A percentile compares a stretch with the other conserved stretches of the same genome.
These are phyloP conservation scores for Teratosphaeriaceae sp. DNA, from an alignment of 2,329 filamentous ascomycete genomes.

Conservation along the genomic window DNA sequence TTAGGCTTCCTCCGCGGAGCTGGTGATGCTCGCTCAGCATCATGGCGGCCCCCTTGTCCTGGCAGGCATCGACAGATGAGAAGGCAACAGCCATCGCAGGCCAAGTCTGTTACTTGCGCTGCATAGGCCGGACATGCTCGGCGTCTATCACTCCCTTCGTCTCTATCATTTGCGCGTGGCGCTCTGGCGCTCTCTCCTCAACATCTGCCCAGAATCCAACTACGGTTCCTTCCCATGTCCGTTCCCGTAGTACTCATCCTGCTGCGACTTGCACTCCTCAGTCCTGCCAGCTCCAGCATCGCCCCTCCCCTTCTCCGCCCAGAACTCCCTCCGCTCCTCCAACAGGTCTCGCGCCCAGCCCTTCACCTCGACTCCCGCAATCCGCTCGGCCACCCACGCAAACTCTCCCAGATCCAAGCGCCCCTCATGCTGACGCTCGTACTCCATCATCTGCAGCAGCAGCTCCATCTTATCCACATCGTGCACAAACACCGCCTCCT, in stretches of 20 bases:
- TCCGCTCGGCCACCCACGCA: conserved; percentile 64
- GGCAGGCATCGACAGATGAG: no score
- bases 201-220: conserved; percentile 3
- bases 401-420: conserved; percentile 80
- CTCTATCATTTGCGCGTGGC: background rate
- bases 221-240: conserved; percentile 17
- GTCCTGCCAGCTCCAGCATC: conserved; percentile 18
- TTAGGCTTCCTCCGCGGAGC: no score
- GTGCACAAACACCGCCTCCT: conserved; percentile 85
- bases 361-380: conserved; percentile 70
- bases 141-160: background rate
- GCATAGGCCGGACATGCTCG: no score
- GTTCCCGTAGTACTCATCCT: conserved; percentile 31
- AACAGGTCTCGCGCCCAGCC: conserved; percentile 73
- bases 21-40: no score
- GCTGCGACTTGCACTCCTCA: conserved; percentile 23
- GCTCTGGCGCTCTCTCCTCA: no score
- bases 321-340: conserved; percentile 67
- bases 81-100: no score
- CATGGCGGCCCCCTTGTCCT: no score
- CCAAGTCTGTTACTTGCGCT: no score
- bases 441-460: conserved; percentile 91
- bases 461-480: conserved; percentile 98
- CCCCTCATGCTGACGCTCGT: conserved; percentile 66
- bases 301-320: conserved; percentile 42